phyloP scores from a whole-genome alignment of 495 filamentous ascomycete species.

The Aspergillus campestris region DNA sequence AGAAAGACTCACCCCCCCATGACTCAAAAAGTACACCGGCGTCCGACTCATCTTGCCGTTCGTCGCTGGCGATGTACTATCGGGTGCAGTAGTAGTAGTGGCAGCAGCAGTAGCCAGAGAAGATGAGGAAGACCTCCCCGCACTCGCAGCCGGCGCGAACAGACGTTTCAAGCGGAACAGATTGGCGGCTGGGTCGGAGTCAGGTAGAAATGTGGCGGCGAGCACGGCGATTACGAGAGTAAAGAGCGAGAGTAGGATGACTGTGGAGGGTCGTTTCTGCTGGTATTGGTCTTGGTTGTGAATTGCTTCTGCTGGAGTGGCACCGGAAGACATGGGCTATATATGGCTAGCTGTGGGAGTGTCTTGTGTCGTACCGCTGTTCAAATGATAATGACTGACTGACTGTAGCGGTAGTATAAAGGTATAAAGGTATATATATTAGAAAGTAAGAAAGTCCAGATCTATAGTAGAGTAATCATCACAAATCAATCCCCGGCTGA shows the following conservation, averaged over 20 bases:
- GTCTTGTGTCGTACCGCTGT: too few relatives aligned
- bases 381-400: too few relatives aligned
- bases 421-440: too few relatives aligned
- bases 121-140: conserved; percentile 1
- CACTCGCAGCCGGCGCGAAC: conserved; percentile 3
- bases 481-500: too few relatives aligned
- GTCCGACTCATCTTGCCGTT: conserved; percentile 24
- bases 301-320: background rate
- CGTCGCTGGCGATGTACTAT: background rate
- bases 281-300: too few relatives aligned
- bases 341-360: too few relatives aligned
- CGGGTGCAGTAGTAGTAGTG: background rate
- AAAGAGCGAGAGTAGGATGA: conserved; percentile 8
- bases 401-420: too few relatives aligned
- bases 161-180: conserved; percentile 25
- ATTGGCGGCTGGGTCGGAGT: conserved; percentile 17
- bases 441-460: too few relatives aligned
- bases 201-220: conserved; percentile 5
- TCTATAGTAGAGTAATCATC: too few relatives aligned
- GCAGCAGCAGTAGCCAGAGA: conserved; percentile 3
- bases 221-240: conserved; percentile 11
- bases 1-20: conserved; percentile 58
- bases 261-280: background rate
- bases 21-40: conserved; percentile 72
- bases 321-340: background rate